Evolutionary conservation across 768 basidiomycete genomes (phyloP).

Genomic region (Nevesoporus exiguus): DNA sequence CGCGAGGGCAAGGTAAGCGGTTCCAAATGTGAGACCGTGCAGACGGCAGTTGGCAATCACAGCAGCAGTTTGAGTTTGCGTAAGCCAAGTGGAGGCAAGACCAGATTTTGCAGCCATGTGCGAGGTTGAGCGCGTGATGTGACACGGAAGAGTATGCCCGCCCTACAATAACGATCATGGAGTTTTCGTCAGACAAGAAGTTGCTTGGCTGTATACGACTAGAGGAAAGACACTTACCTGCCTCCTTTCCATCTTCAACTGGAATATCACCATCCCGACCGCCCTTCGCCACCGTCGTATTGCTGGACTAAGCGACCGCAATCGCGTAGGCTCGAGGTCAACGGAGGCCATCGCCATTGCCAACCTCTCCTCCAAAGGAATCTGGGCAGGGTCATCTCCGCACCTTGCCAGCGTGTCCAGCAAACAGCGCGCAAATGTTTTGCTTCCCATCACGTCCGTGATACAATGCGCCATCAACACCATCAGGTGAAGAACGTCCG

Average conservation of each 20-base stretch:
- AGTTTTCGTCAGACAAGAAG: too few relatives aligned
- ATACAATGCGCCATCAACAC: constrained; percentile 47
- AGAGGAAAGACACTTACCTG: constrained; percentile 29
- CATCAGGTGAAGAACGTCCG: constrained; percentile 41
- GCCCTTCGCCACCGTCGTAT: constrained; percentile 46
- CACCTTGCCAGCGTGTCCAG: constrained; percentile 37
- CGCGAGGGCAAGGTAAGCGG: constrained; percentile 45
- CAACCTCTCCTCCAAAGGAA: constrained; percentile 38
- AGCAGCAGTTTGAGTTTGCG: constrained; percentile 26
- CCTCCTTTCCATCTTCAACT: constrained; percentile 32
- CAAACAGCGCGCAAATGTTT: constrained; percentile 43
- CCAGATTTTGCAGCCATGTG: constrained; percentile 37
- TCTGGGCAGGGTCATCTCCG: constrained; percentile 8
- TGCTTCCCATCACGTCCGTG: constrained; percentile 46
- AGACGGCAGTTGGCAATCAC: constrained; percentile 40
- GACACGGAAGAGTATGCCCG: constrained; percentile 54
- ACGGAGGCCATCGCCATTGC: constrained; percentile 39
- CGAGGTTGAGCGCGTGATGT: constrained; percentile 33
- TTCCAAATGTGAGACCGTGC: constrained; percentile 48
- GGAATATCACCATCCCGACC: constrained; percentile 37
- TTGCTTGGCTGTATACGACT: too few relatives aligned
- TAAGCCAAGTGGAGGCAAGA: constrained; percentile 21
- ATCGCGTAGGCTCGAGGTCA: constrained; percentile 32
- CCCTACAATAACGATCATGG: constrained; percentile 38
- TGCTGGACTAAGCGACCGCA: constrained; percentile 31